Evolutionary conservation across 345 rosid species (phyloP).

Genomic region (Melastoma malabathricum): DNA sequence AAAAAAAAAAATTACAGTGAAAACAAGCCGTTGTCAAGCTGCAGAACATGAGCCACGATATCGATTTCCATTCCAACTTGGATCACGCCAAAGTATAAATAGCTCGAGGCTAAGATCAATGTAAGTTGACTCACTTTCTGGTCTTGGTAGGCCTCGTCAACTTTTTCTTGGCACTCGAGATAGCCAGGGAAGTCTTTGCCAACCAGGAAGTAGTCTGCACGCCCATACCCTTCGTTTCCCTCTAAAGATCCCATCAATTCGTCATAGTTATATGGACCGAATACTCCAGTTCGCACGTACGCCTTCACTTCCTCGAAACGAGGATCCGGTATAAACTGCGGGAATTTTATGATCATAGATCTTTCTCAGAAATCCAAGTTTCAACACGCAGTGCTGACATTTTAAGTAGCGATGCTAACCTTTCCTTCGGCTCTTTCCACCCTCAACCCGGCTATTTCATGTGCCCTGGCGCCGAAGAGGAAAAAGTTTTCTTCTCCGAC

Average conservation of each 20-base stretch:
- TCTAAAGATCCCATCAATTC: conserved; percentile 41
- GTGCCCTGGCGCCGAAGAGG: conserved; percentile 34
- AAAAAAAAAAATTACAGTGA: background rate
- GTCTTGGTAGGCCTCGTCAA: conserved; percentile 42
- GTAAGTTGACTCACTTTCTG: conserved; percentile 22
- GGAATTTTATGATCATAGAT: background rate
- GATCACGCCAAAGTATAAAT: background rate
- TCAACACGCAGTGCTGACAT: too few species aligned
- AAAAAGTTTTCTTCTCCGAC: conserved; percentile 45
- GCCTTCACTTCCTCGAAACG: conserved; percentile 38
- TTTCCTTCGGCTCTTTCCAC: conserved; percentile 38
- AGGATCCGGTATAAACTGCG: conserved; percentile 29
- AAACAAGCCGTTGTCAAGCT: background rate
- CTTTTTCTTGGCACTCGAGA: conserved; percentile 43
- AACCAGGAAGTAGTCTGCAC: conserved; percentile 42
- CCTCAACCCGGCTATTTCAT: conserved; percentile 33
- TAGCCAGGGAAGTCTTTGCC: conserved; percentile 51
- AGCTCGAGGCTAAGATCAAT: background rate
- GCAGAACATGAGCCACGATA: too few species aligned
- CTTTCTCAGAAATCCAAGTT: background rate
- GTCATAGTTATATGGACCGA: conserved; percentile 30
- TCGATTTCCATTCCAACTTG: background rate
- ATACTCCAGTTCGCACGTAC: conserved; percentile 30
- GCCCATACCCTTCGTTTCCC: conserved; percentile 40
- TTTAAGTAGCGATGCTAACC: conserved; percentile 7